Base-by-base conservation (phyloP, 768 basidiomycete species). In the Mycena indigotica region DNA sequence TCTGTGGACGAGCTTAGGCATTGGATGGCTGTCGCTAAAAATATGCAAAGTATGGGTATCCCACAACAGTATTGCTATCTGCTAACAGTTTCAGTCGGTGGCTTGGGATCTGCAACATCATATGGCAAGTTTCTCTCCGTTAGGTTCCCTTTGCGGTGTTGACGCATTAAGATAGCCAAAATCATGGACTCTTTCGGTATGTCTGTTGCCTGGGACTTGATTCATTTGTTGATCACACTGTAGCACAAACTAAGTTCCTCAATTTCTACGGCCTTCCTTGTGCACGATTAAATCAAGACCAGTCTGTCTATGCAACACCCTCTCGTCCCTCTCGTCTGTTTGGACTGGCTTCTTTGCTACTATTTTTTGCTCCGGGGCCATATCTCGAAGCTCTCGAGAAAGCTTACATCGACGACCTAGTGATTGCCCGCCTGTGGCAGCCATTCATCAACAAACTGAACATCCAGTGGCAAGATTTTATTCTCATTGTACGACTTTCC, bases 371-470 rank as follows among this genome's bases (percentile, higher is more conserved):
- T 15, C 78, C 80, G 2, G 57, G 67, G 13, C 59, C 67, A 3
- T 76, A 75, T 28, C 56, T 77, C 16, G 66, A 67, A 6, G 49
- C 67, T 15, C 53, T 81, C 25, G 70, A 78, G 44, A 71, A 65
- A 28, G 69, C 77, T 25, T 81, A 72, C 56, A 68, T 79, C 0
- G 79, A 81, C 49, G 40, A 60, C 0, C 67, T 68, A 21, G 68
- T 70, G 10, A 68, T 70, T 52, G 64, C 58, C 25, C 56, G 62
- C 19, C 67, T 62, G 8, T 81, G 79, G 79, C 69, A 69, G 17
- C 63, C 56, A 45, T 74, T 80, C 30, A 65, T 76, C 50, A 30
- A 55, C 8, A 70, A 70, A 44, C 48, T 78, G 15, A 70, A 70
- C 16, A 67, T 63, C 24, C 70, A 80, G 41, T 70, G 75, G 58